Evolutionary conservation across 139 green algal genomes (phyloP).

Genomic region (Coelastrella sp.): DNA sequence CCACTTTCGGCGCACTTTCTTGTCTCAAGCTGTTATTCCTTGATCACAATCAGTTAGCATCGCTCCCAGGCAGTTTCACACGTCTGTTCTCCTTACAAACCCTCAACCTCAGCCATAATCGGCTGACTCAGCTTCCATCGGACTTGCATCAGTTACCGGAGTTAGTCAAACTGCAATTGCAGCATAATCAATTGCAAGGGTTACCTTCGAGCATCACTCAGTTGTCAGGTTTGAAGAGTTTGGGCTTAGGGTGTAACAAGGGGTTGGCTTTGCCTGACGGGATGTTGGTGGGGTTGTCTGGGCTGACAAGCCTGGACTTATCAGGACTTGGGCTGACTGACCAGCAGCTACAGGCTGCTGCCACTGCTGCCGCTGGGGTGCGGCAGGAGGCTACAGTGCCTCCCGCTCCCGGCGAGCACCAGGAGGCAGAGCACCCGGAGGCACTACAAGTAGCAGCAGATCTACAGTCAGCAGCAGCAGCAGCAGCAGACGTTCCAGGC

Average conservation of each 20-base stretch:
- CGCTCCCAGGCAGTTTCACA: not conserved
- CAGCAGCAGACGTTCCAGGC: no score
- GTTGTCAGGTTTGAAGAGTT: not conserved
- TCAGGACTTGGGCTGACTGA: not conserved
- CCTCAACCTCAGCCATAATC: slow-evolving; percentile 17
- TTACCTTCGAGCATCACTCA: not conserved
- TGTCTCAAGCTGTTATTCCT: slow-evolving; percentile 21
- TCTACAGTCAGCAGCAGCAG: no score
- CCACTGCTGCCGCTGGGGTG: not conserved
- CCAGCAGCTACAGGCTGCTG: slow-evolving; percentile 1
- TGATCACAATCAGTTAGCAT: not conserved
- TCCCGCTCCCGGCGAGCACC: not conserved
- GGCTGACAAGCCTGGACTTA: slow-evolving; percentile 3
- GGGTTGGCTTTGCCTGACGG: not conserved
- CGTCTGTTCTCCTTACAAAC: not conserved
- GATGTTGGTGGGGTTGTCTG: not conserved
- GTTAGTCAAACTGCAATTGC: not conserved
- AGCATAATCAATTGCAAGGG: slow-evolving; percentile 12
- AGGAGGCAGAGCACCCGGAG: not conserved
- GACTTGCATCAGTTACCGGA: not conserved
- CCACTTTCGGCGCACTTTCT: slow-evolving; percentile 14
- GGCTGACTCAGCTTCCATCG: slow-evolving; percentile 17
- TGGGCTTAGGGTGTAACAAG: slow-evolving; percentile 7
- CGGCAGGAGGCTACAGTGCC: no score
- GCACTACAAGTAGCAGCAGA: not conserved